These are phyloP conservation scores for Cytospora paraplurivora DNA, from an alignment of 2,329 filamentous ascomycete genomes.

Conservation along the genomic window DNA sequence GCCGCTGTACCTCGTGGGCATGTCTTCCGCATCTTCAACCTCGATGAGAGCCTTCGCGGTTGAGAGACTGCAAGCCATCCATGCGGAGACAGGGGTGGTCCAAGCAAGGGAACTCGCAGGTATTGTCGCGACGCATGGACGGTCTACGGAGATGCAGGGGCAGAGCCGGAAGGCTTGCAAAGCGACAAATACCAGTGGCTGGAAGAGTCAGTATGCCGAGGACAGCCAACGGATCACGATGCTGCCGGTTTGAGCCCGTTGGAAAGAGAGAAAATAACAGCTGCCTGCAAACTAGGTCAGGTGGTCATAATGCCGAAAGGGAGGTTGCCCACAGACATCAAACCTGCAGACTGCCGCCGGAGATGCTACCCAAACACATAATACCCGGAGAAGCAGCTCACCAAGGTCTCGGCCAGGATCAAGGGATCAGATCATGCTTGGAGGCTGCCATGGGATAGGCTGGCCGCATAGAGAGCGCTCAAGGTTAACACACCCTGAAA, in stretches of 20 bases:
- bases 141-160: background rate
- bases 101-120: constrained; percentile 48
- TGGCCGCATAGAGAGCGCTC: background rate
- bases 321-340: background rate
- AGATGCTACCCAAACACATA: background rate
- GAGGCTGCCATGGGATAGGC: background rate
- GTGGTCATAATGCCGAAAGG: background rate
- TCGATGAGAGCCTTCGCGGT: constrained; percentile 48
- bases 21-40: constrained; percentile 48
- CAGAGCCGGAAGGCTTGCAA: background rate
- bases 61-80: constrained; percentile 47
- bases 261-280: background rate
- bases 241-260: constrained; percentile 9
- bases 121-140: constrained; percentile 44
- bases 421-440: background rate
- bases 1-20: constrained; percentile 53
- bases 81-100: constrained; percentile 48
- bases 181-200: background rate
- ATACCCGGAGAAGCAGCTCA: background rate
- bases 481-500: background rate
- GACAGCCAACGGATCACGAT: constrained; percentile 3
- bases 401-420: background rate
- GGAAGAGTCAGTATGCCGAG: constrained; percentile 9
- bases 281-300: background rate
- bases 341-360: background rate